These are phyloP conservation scores for Marchantia paleacea DNA, from an alignment of 225 moss, liverwort and hornwort genomes.

Conservation along the genomic window DNA sequence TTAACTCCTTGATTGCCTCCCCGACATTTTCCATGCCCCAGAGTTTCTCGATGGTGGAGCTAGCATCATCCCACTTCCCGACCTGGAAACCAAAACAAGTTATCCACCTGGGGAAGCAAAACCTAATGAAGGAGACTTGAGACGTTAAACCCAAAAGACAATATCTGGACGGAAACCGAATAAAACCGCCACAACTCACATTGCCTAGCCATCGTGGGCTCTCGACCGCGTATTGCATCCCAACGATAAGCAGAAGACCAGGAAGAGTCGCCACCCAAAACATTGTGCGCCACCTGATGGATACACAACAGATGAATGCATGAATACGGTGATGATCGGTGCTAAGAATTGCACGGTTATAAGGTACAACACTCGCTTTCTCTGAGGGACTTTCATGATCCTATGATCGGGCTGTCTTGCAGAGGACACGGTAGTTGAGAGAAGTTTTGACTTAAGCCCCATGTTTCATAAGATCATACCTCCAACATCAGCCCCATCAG, in stretches of 20 bases:
- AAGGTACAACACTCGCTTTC: background rate
- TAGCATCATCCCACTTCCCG: slow-evolving; percentile 78
- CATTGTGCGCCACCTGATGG: slow-evolving; percentile 93
- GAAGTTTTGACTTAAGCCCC: background rate
- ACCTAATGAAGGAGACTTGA: slow-evolving; percentile 1
- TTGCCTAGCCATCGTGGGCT: slow-evolving; percentile 98
- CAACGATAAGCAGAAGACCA: slow-evolving; percentile 62
- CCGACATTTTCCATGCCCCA: slow-evolving; percentile 74
- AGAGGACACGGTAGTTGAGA: background rate
- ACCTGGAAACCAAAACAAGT: slow-evolving; percentile 43
- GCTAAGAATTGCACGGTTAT: background rate
- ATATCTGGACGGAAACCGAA: background rate
- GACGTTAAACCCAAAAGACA: background rate
- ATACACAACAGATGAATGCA: background rate
- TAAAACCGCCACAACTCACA: slow-evolving; percentile 38
- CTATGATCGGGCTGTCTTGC: background rate
- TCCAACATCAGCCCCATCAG: too few species aligned
- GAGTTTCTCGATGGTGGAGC: slow-evolving; percentile 54
- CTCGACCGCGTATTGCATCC: slow-evolving; percentile 84
- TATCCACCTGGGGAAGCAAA: slow-evolving; percentile 47
- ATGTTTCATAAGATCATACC: too few species aligned
- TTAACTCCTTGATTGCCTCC: slow-evolving; percentile 71
- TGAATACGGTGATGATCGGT: background rate
- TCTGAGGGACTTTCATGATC: background rate
- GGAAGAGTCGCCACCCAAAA: slow-evolving; percentile 86